These are phyloP conservation scores for Carnegiea gigantea DNA, from an alignment of 179 eudicot genomes.

Conservation along the genomic window DNA sequence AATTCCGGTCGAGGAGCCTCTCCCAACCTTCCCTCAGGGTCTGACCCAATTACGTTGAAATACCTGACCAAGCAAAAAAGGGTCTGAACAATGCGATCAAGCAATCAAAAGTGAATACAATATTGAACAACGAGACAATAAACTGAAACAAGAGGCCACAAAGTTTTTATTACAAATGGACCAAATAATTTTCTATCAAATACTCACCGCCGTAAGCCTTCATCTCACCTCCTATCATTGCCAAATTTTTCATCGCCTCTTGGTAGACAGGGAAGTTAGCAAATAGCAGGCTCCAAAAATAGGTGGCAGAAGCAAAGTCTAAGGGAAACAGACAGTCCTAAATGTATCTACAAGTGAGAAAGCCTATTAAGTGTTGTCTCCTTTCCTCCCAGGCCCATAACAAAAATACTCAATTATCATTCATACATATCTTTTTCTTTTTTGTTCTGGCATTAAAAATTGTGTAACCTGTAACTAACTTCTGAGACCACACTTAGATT, in stretches of 20 bases:
- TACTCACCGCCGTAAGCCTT: background rate
- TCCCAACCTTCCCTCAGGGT: constrained; percentile 90
- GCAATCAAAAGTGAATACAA: background rate
- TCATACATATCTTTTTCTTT: too few relatives aligned
- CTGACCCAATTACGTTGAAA: constrained; percentile 93
- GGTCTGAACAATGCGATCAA: constrained; percentile 1
- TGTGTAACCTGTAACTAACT: background rate
- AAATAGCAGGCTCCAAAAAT: too few relatives aligned
- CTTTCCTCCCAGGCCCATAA: background rate
- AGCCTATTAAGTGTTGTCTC: background rate
- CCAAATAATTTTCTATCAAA: too few relatives aligned
- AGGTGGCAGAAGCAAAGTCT: background rate
- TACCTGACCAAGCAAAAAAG: constrained; percentile 44
- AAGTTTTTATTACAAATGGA: background rate
- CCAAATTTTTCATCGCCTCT: background rate
- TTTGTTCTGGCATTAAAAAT: too few relatives aligned
- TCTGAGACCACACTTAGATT: background rate
- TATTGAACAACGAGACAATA: background rate
- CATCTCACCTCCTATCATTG: background rate
- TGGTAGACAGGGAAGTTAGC: background rate
- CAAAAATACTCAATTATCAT: background rate
- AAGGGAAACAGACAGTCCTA: background rate
- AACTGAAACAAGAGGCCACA: background rate
- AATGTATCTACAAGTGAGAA: background rate
- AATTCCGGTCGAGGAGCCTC: constrained; percentile 92